These are phyloP conservation scores for Phaffia australis DNA, from an alignment of 768 basidiomycete species.

Conservation along the genomic window DNA sequence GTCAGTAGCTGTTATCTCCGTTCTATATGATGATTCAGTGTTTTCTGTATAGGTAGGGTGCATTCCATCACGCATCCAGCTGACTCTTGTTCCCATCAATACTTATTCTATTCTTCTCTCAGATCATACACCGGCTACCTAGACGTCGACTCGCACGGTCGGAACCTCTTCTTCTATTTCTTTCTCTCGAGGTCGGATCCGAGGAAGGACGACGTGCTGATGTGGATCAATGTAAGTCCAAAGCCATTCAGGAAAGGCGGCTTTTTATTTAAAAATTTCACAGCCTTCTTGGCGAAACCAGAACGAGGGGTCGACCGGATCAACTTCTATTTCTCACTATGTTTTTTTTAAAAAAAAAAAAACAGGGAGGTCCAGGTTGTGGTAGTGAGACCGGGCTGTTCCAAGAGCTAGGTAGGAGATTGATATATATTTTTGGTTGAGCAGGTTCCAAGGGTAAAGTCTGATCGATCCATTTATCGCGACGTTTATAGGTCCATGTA, in stretches of 20 bases:
- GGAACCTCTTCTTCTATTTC: slow-evolving; percentile 23
- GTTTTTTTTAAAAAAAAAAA: no score
- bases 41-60: no score
- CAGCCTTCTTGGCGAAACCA: no score
- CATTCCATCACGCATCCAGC: no score
- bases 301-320: no score
- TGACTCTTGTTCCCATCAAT: no score
- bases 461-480: background rate
- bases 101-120: no score
- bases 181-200: slow-evolving; percentile 25
- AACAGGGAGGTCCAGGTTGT: background rate
- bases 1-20: slow-evolving; percentile 5
- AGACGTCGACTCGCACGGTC: slow-evolving; percentile 23
- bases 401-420: background rate
- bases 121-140: slow-evolving; percentile 26
- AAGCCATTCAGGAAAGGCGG: no score
- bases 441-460: background rate
- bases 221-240: slow-evolving; percentile 14
- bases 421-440: background rate
- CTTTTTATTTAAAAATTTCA: no score
- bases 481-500: slow-evolving; percentile 19
- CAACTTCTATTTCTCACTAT: background rate
- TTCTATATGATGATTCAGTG: background rate
- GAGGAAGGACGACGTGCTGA: slow-evolving; percentile 25
- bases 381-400: background rate